Evolutionary conservation across 345 rosid species (phyloP).

Genomic region (Trapa bicornis): DNA sequence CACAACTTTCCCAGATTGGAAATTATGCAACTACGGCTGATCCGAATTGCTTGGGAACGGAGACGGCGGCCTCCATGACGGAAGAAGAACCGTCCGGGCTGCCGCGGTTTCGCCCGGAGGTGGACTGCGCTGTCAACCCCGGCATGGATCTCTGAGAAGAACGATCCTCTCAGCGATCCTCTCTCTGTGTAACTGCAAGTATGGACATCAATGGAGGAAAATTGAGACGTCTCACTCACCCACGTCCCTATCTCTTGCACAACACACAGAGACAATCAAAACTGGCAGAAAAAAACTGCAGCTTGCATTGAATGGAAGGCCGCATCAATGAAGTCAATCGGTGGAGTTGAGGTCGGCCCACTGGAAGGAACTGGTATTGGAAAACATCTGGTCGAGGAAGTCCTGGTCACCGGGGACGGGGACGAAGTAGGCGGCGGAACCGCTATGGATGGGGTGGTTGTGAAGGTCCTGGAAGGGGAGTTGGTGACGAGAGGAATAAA

Average conservation of each 20-base stretch:
- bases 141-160: slow-evolving; percentile 59
- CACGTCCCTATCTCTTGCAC: too few species aligned
- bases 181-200: slow-evolving; percentile 70
- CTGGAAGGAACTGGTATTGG: slow-evolving; percentile 40
- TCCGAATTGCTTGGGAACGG: slow-evolving; percentile 31
- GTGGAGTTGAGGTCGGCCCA: slow-evolving; percentile 32
- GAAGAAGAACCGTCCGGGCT: slow-evolving; percentile 10
- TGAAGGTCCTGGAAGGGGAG: slow-evolving; percentile 3
- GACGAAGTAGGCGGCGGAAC: slow-evolving; percentile 13
- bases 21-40: too few species aligned
- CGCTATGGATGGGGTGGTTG: slow-evolving; percentile 1
- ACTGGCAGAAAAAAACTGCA: too few species aligned
- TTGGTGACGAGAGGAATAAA: slow-evolving; percentile 3
- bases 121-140: slow-evolving; percentile 62
- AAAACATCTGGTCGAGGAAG: slow-evolving; percentile 75
- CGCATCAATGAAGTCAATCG: background rate
- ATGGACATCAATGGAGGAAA: background rate
- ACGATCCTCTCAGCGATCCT: slow-evolving; percentile 93
- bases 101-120: slow-evolving; percentile 30
- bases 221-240: too few species aligned
- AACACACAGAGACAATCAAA: too few species aligned
- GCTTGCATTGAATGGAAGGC: slow-evolving; percentile 1
- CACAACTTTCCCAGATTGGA: background rate
- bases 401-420: slow-evolving; percentile 38
- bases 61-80: slow-evolving; percentile 33